Conservation (phyloP, 164 flowering plant genomes). For the Cinnamomum chago region DNA sequence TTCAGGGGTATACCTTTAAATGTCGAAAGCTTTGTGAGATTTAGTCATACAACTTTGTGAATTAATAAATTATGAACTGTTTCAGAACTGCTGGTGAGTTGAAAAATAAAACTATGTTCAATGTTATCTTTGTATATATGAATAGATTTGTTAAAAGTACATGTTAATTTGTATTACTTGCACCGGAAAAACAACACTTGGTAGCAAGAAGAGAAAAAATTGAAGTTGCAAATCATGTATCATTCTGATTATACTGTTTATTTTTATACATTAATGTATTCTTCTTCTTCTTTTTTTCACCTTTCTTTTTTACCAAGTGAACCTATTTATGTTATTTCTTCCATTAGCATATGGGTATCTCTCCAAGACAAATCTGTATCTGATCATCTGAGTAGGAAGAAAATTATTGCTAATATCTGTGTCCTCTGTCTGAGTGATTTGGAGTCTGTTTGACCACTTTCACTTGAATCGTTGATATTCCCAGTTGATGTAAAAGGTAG, state of each 20-base stretch:
- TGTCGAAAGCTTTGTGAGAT: neutral
- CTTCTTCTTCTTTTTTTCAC: neutral
- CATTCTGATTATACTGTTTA: neutral
- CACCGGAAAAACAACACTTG: neutral
- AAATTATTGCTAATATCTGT: no score
- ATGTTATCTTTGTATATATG: neutral
- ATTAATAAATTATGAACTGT: neutral
- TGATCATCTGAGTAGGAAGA: no score
- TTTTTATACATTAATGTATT: neutral
- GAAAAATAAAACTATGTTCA: constrained; percentile 3
- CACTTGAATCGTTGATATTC: no score
- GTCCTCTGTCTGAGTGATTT: no score
- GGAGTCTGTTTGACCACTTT: no score
- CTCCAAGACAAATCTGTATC: no score
- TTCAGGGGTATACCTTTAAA: neutral
- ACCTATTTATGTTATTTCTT: neutral
- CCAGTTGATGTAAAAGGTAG: no score
- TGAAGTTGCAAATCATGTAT: neutral
- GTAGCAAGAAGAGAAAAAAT: neutral
- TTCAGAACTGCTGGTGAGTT: neutral
- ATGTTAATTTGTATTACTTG: neutral
- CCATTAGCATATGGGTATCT: neutral
- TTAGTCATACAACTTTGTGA: neutral
- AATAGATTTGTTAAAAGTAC: neutral
- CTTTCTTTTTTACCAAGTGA: neutral